These are phyloP conservation scores for Epichloe festucae DNA, from an alignment of 2,329 filamentous ascomycete genomes.

Conservation along the genomic window DNA sequence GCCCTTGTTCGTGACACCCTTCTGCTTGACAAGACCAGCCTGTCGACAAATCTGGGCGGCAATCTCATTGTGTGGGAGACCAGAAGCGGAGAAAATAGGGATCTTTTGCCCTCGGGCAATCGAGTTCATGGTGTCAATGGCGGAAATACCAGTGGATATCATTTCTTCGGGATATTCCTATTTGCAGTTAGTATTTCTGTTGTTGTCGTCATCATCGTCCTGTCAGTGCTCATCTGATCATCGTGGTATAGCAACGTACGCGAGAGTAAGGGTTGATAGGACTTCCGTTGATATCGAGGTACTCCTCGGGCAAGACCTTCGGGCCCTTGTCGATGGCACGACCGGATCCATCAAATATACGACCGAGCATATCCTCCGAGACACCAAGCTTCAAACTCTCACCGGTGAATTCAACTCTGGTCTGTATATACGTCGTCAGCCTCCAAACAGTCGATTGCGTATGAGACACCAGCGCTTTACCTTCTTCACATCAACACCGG, in stretches of 20 bases:
- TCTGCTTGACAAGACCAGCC: constrained; percentile 71
- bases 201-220: not conserved
- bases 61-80: constrained; percentile 99
- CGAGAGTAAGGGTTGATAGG: constrained; percentile 97
- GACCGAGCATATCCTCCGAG: constrained; percentile 97
- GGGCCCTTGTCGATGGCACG: constrained; percentile 98
- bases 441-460: not conserved
- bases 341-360: constrained; percentile 96
- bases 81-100: constrained; percentile 94
- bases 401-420: constrained; percentile 93
- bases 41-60: constrained; percentile 98
- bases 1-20: constrained; percentile 77
- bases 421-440: constrained; percentile 39
- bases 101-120: constrained; percentile 99
- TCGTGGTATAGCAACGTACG: constrained; percentile 35
- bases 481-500: constrained; percentile 99
- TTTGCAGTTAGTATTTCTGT: constrained; percentile 9
- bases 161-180: constrained; percentile 98
- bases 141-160: constrained; percentile 98
- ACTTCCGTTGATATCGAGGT: constrained; percentile 96
- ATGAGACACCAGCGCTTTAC: constrained; percentile 30
- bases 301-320: constrained; percentile 95
- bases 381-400: constrained; percentile 97
- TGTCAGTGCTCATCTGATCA: not conserved
- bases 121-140: constrained; percentile 96